Base-by-base conservation (phyloP, 106 monocot genomes). In the Posidonia australis region DNA sequence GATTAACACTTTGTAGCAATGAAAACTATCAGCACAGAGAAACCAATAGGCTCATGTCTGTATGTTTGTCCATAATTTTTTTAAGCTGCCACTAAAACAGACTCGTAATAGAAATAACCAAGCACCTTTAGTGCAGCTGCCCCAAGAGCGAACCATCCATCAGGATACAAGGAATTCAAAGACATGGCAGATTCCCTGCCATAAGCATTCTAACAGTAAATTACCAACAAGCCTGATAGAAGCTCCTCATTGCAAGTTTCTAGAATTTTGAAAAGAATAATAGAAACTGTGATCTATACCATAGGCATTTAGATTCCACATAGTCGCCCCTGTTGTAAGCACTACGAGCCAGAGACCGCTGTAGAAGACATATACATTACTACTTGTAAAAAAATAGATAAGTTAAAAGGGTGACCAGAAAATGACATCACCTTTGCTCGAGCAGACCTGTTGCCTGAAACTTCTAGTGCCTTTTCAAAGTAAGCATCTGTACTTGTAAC, bases 101-200 rank as follows among this genome's bases (percentile, higher is more conserved):
- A 14, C 26, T 25, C 9, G 14, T 16, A 58, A 58, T 3, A 27
- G 17, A 22, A 47, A 47, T 32, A 28, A 46, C 46, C 20, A 64
- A 14, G 19, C 25, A 82, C 96, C 90, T 98, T 98, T 64, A 89
- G 75, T 70, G 98, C 91, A 70, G 91, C 90, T 24, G 91, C 77
- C 42, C 98, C 98, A 66, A 87, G 83, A 13, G 87, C 84, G 80
- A 88, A 98, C 98, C 98, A 91, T 11, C 98, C 91, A 85, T 88
- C 87, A 43, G 91, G 98, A 65, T 75, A 81, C 28, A 98, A 77
- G 22, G 91, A 91, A 71, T 98, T 98, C 48, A 91, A 54, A 11
- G 87, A 74, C 79, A 98, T 64, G 58, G 91, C 87, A 75, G 91
- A 82, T 81, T 91, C 91, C 96, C 96, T 98, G 60, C 17, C 22